Percentiles rank a stretch among this genome's conserved stretches.
phyloP scores from a whole-genome alignment of 768 basidiomycete species.

The Wakefieldia striispora region DNA sequence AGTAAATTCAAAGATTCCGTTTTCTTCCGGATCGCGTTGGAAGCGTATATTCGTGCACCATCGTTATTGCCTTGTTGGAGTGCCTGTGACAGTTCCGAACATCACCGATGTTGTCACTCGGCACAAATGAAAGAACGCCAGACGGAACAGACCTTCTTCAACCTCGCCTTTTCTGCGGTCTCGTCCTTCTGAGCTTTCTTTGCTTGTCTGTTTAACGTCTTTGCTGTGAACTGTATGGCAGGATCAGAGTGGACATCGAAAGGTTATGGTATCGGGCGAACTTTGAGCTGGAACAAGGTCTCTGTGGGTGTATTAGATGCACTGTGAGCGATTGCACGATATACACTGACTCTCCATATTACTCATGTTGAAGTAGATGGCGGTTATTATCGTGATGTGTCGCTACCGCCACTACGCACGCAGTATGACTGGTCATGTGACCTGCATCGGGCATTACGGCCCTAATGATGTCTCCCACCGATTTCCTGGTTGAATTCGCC shows the following conservation, averaged over 20 bases:
- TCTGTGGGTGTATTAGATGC: constrained; percentile 47
- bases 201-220: constrained; percentile 89
- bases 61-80: constrained; percentile 96
- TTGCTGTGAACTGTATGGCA: constrained; percentile 85
- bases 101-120: neutral
- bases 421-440: constrained; percentile 11
- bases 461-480: neutral
- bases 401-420: neutral
- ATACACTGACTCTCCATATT: constrained; percentile 80
- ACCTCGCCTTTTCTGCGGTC: constrained; percentile 75
- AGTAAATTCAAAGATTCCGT: constrained; percentile 90
- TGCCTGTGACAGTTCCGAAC: constrained; percentile 52
- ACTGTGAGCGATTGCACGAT: neutral
- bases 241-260: constrained; percentile 12
- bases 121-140: neutral
- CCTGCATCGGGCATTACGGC: neutral
- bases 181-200: constrained; percentile 99
- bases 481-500: no score
- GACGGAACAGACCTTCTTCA: constrained; percentile 77
- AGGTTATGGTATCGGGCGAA: constrained; percentile 31
- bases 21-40: constrained; percentile 98
- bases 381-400: neutral
- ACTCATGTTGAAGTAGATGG: constrained; percentile 50
- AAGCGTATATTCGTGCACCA: constrained; percentile 96
- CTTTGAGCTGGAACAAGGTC: constrained; percentile 98